A percentile compares a stretch with the other conserved stretches of the same genome.
Evolutionary conservation across 768 basidiomycete species (phyloP).

Genomic region (Galerina marginata): DNA sequence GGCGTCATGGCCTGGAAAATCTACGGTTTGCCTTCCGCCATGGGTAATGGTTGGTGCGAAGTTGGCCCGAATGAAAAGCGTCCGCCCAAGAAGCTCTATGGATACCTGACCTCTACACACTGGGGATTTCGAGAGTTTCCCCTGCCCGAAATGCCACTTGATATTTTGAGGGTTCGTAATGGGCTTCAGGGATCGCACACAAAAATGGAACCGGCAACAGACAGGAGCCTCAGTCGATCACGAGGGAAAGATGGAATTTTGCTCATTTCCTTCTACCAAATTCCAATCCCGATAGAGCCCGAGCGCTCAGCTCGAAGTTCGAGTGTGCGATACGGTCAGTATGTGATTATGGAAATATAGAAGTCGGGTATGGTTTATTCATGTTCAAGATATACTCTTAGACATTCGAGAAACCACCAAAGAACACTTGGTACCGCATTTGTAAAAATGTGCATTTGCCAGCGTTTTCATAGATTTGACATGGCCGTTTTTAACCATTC

Average conservation of each 20-base stretch:
- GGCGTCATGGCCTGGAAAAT: background rate
- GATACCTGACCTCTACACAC: background rate
- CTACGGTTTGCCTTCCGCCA: background rate
- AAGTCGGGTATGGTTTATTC: background rate
- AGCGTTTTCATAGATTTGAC: background rate
- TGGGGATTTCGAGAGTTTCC: background rate
- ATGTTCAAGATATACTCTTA: background rate
- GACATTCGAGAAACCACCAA: background rate
- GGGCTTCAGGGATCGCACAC: background rate
- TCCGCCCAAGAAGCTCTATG: background rate
- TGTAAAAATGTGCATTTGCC: background rate
- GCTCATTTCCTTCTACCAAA: background rate
- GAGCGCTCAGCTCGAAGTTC: constrained; percentile 1
- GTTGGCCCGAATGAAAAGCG: constrained; percentile 18
- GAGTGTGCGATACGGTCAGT: background rate
- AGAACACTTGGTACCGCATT: background rate
- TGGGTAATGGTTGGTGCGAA: constrained; percentile 17
- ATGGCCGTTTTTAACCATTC: background rate
- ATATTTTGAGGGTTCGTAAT: background rate
- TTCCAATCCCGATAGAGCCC: constrained; percentile 1
- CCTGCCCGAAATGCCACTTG: background rate
- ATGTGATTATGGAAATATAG: background rate
- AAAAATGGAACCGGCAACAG: background rate
- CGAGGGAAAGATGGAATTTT: background rate
- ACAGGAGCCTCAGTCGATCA: constrained; percentile 1